phyloP scores from a whole-genome alignment of 2,329 filamentous ascomycete genomes.

The Phaeosphaeria sp. region DNA sequence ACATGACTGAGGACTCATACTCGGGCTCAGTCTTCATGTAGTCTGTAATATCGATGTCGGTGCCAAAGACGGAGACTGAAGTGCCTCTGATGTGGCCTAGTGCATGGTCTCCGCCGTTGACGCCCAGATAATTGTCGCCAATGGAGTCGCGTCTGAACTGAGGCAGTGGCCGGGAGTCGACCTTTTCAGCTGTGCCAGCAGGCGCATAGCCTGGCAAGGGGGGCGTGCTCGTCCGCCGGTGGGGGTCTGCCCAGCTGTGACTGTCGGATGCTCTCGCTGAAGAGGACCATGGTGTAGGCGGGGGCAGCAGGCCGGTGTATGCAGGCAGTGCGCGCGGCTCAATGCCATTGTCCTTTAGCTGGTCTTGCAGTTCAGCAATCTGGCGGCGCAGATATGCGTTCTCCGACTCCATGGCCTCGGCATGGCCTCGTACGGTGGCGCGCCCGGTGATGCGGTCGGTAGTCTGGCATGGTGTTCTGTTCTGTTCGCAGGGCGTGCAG shows the following conservation, averaged over 20 bases:
- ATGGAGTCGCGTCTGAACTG: slow-evolving; percentile 55
- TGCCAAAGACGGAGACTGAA: slow-evolving; percentile 77
- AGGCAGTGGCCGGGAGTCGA: slow-evolving; percentile 45
- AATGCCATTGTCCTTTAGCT: slow-evolving; percentile 66
- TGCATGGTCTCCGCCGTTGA: slow-evolving; percentile 66
- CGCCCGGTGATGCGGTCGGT: slow-evolving; percentile 87
- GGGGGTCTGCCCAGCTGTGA: slow-evolving; percentile 29
- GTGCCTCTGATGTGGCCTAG: slow-evolving; percentile 79
- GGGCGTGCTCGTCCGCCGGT: slow-evolving; percentile 30
- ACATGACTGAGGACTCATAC: slow-evolving; percentile 64
- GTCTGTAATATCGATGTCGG: slow-evolving; percentile 77
- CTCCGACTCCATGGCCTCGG: slow-evolving; percentile 77
- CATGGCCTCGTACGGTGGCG: slow-evolving; percentile 78
- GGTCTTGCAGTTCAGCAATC: slow-evolving; percentile 71
- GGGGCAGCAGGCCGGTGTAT: slow-evolving; percentile 37
- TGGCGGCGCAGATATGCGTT: slow-evolving; percentile 70
- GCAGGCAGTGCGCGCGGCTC: slow-evolving; percentile 61
- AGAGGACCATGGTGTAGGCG: slow-evolving; percentile 25
- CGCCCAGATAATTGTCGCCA: slow-evolving; percentile 71
- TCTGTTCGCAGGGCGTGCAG: slow-evolving; percentile 80
- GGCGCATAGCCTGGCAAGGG: slow-evolving; percentile 35
- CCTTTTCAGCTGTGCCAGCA: slow-evolving; percentile 21
- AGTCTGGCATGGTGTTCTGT: slow-evolving; percentile 79
- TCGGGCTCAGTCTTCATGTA: slow-evolving; percentile 73
- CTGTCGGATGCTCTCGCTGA: slow-evolving; percentile 17